Conservation (phyloP, 331 rosid genomes). For the Prunus yedoensis region DNA sequence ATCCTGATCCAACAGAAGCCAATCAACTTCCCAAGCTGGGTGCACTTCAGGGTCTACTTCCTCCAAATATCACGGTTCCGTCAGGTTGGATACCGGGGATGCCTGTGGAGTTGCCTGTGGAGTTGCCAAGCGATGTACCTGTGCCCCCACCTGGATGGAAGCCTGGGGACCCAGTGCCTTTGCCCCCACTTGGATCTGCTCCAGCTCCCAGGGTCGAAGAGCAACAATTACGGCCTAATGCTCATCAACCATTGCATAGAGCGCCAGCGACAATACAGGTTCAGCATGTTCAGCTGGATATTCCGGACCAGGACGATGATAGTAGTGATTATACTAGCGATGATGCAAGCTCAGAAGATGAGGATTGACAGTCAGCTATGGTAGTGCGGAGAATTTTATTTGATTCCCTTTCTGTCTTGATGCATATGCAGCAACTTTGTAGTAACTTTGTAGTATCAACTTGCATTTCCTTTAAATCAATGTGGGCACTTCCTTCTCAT, state of each 20-base stretch:
- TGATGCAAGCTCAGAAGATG: constrained; percentile 80
- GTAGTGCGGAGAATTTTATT: not conserved
- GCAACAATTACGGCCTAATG: constrained; percentile 50
- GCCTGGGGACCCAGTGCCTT: constrained; percentile 89
- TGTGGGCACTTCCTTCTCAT: not conserved
- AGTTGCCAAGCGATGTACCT: constrained; percentile 66
- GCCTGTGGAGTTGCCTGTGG: constrained; percentile 88
- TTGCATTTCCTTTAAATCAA: not conserved
- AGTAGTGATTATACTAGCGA: constrained; percentile 87
- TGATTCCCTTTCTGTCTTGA: not conserved
- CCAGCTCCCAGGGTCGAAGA: constrained; percentile 60
- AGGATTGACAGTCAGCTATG: constrained; percentile 43
- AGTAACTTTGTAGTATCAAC: not conserved
- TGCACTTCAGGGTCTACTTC: constrained; percentile 66
- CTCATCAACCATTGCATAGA: constrained; percentile 51
- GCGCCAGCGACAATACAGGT: constrained; percentile 80
- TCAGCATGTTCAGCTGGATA: constrained; percentile 81
- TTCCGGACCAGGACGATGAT: constrained; percentile 72
- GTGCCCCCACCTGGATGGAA: constrained; percentile 97
- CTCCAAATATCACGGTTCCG: constrained; percentile 69
- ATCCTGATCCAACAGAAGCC: constrained; percentile 37
- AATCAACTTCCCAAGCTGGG: constrained; percentile 53
- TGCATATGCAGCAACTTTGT: not conserved
- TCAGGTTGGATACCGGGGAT: constrained; percentile 96
- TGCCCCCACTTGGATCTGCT: constrained; percentile 69